A percentile compares a stretch with the other conserved stretches of the same genome.
These are phyloP conservation scores for Calonectria montana DNA, from an alignment of 2,329 filamentous ascomycete genomes.

Conservation along the genomic window DNA sequence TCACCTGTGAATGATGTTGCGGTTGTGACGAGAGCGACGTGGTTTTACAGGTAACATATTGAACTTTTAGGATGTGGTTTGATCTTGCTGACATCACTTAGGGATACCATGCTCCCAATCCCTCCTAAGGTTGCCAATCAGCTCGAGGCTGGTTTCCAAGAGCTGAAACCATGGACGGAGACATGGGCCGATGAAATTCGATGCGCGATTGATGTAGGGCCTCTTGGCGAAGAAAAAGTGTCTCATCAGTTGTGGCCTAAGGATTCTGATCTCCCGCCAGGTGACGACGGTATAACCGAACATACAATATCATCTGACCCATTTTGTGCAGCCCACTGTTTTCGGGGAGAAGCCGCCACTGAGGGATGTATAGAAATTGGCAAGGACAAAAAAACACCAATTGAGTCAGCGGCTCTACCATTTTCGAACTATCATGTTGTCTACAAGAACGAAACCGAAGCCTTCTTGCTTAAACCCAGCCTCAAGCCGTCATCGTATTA, in stretches of 20 bases:
- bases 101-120: slow-evolving; percentile 90
- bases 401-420: slow-evolving; percentile 60
- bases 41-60: slow-evolving; percentile 82
- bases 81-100: slow-evolving; percentile 40
- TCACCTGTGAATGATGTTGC: slow-evolving; percentile 91
- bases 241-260: slow-evolving; percentile 85
- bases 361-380: slow-evolving; percentile 60
- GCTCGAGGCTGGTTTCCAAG: slow-evolving; percentile 89
- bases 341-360: slow-evolving; percentile 68
- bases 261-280: slow-evolving; percentile 46
- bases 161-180: slow-evolving; percentile 87
- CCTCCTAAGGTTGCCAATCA: slow-evolving; percentile 89
- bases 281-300: slow-evolving; percentile 43
- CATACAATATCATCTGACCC: slow-evolving; percentile 63
- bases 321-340: slow-evolving; percentile 70
- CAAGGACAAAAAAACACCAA: slow-evolving; percentile 48
- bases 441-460: slow-evolving; percentile 81
- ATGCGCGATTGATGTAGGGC: slow-evolving; percentile 90
- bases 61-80: too few species aligned
- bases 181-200: slow-evolving; percentile 93
- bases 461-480: slow-evolving; percentile 88
- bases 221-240: slow-evolving; percentile 91
- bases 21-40: slow-evolving; percentile 85
- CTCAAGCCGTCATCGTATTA: slow-evolving; percentile 88
- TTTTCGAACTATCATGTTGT: slow-evolving; percentile 86